Evolutionary conservation across 2,329 filamentous ascomycete genomes (phyloP), one percentile per base, ranked within the genome.

Genomic region (Phaeosphaeriaceae sp.): DNA sequence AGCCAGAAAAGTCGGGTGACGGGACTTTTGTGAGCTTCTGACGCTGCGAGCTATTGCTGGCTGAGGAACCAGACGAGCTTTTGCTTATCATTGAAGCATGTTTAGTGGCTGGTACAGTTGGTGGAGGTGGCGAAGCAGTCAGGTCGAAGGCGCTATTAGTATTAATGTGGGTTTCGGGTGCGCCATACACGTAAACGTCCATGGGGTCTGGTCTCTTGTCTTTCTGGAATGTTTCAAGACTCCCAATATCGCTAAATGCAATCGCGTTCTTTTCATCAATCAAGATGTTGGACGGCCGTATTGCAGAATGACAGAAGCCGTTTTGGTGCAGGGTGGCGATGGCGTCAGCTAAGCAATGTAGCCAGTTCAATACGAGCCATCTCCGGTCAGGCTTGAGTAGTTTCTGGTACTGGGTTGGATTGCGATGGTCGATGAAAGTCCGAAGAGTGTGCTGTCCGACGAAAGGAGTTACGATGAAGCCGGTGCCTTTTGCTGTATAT

Each of bases 171-270:
- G 66, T 67, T 66, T 94, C 91, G 1, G 91, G 91, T 0, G 91
- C 88, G 1, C 87, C 86, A 69, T 93, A 93, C 68, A 91, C 88
- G 75, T 92, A 92, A 9, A 82, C 81, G 71, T 92, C 91, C 61
- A 88, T 88, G 65, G 91, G 88, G 61, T 89, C 88, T 1, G 66
- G 75, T 58, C 81, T 84, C 58, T 84, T 84, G 48, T 82, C 83
- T 51, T 78, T 79, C 40, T 87, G 81, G 26, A 88, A 82, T 0
- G 82, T 78, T 68, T 80, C 61, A 68, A 81, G 62, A 73, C 77
- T 68, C 67, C 79, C 72, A 54, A 88, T 85, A 67, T 92, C 90
- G 52, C 87, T 84, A 60, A 91, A 87, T 59, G 90, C 89, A 49
- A 93, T 86, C 59, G 85, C 82, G 64, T 91, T 89, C 60, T 86